Evolutionary conservation across 176 grass and related monocot species (phyloP), one percentile per base, ranked within the genome.

Genomic region (Oryza rufipogon): DNA sequence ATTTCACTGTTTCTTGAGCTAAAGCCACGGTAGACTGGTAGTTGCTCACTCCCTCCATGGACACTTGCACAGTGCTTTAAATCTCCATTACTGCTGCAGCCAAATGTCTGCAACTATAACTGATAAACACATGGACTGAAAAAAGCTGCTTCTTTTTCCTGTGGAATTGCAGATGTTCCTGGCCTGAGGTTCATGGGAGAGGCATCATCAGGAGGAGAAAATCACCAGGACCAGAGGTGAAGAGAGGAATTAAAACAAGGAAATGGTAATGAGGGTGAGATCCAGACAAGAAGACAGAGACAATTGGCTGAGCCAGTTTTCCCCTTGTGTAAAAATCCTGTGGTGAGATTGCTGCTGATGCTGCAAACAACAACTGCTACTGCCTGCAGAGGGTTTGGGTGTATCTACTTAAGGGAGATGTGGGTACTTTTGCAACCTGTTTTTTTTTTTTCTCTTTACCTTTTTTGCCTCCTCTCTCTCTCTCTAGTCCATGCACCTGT

Each of bases 261-360:
- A n/a, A 63, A 51, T 5, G 54, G 54, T 42, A 58, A 58, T 58
- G 77, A 33, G 23, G 11, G 17, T 70, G 48, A 17, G 58, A 61
- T n/a, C 9, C 11, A 90, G 48, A 87, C 66, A 77, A 66, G 63
- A 75, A 41, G 69, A 87, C 52, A 33, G 2, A 83, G 74, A 65
- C 54, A 66, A 78, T 73, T 44, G 42, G 80, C 74, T 15, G 89
- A 80, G 30, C 42, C 88, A 87, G 88, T 90, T 90, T 87, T 75
- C 76, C 84, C 84, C 70, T 52, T 70, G 48, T 91, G 89, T 83
- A 91, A 80, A 80, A 84, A 90, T 86, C 80, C 70, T 46, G 85
- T 89, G 80, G 80, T 81, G 83, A 80, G 78, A 86, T 76, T 86
- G 78, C 44, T 80, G 75, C 78, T 76, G 82, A 63, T 86, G 78